A percentile compares a stretch with the other conserved stretches of the same genome.
These are phyloP conservation scores for Trichoderma erinaceum DNA, from an alignment of 495 filamentous ascomycete genomes.

Conservation along the genomic window DNA sequence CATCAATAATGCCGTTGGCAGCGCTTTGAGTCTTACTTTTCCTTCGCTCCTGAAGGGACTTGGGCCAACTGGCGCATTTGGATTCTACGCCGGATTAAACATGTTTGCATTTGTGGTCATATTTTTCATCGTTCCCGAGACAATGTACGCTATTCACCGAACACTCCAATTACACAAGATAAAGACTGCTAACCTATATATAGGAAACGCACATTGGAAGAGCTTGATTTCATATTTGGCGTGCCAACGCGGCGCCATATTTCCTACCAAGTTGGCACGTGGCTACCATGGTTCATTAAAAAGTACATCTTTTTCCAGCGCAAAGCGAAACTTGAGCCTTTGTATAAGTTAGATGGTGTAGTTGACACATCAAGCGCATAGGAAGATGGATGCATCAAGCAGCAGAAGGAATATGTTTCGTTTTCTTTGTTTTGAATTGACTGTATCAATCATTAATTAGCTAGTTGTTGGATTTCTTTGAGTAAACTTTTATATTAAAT, in stretches of 20 bases:
- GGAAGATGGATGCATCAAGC: background rate
- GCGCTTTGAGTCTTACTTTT: slow-evolving; percentile 54
- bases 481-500: no score
- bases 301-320: slow-evolving; percentile 39
- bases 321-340: slow-evolving; percentile 32
- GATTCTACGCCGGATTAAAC: slow-evolving; percentile 59
- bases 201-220: slow-evolving; percentile 43
- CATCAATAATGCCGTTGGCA: slow-evolving; percentile 42
- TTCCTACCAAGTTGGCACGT: slow-evolving; percentile 39
- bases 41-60: slow-evolving; percentile 44
- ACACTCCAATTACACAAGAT: slow-evolving; percentile 30
- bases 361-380: background rate
- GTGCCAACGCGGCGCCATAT: slow-evolving; percentile 46
- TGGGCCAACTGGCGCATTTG: slow-evolving; percentile 48
- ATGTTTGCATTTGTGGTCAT: slow-evolving; percentile 51
- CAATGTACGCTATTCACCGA: slow-evolving; percentile 36
- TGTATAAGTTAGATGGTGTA: slow-evolving; percentile 33
- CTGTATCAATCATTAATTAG: no score
- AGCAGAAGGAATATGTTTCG: background rate
- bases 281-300: slow-evolving; percentile 42
- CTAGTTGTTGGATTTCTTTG: no score
- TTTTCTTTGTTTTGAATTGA: no score
- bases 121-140: slow-evolving; percentile 52
- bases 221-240: slow-evolving; percentile 49
- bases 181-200: slow-evolving; percentile 31